phyloP scores from a whole-genome alignment of 169 alveolate species.

The Cystoisospora suis region DNA sequence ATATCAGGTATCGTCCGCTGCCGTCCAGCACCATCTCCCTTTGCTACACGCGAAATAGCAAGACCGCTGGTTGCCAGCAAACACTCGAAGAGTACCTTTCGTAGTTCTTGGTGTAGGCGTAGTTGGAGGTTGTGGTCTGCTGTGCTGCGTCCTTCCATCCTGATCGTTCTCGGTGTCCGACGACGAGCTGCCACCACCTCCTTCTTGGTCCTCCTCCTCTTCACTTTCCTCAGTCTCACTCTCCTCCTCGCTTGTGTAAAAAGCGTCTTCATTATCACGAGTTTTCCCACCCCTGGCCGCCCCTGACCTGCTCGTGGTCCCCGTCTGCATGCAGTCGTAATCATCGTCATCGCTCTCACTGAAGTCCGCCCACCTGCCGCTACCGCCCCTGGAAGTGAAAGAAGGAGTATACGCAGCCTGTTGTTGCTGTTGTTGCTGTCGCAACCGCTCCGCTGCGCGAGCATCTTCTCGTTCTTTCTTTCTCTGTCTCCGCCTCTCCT shows the following conservation, averaged over 20 bases:
- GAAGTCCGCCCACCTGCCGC: slow-evolving; percentile 23
- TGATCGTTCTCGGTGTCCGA: neutral
- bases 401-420: neutral
- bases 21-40: too few relatives aligned
- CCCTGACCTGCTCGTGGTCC: too few relatives aligned
- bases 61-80: too few relatives aligned
- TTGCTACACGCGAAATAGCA: too few relatives aligned
- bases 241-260: slow-evolving; percentile 2
- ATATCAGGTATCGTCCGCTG: too few relatives aligned
- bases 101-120: too few relatives aligned
- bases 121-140: too few relatives aligned
- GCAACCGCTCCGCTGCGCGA: neutral
- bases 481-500: slow-evolving; percentile 2
- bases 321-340: slow-evolving; percentile 31
- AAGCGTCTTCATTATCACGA: neutral
- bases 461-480: neutral
- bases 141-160: neutral
- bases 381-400: neutral
- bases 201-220: neutral
- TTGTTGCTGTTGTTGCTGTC: neutral
- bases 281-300: neutral
- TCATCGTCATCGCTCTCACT: slow-evolving; percentile 34
- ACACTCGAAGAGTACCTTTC: too few relatives aligned
- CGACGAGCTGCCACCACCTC: neutral
- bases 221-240: neutral